Evolutionary conservation across 352 stramenopile genomes (phyloP).

Genomic region (Phytophthora pistaciae): DNA sequence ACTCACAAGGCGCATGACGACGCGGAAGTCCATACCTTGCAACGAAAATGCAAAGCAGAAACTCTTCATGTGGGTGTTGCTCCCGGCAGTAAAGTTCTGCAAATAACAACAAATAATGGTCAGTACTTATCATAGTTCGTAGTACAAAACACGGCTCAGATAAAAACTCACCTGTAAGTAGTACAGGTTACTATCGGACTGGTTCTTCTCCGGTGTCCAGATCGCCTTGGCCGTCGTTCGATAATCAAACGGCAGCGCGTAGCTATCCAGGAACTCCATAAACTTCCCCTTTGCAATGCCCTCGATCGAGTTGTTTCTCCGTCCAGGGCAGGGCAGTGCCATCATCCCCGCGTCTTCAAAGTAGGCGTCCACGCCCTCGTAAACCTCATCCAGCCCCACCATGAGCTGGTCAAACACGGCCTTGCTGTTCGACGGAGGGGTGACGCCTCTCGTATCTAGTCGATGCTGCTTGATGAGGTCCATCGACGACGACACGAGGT

Average conservation of each 20-base stretch:
- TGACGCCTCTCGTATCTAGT: constrained; percentile 22
- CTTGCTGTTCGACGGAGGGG: constrained; percentile 26
- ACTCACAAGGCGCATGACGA: constrained; percentile 17
- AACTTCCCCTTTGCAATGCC: background rate
- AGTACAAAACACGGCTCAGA: background rate
- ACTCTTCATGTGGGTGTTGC: constrained; percentile 28
- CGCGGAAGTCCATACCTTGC: constrained; percentile 4
- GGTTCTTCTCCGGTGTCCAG: constrained; percentile 12
- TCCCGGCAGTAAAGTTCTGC: constrained; percentile 18
- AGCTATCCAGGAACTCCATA: constrained; percentile 33
- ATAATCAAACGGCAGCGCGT: constrained; percentile 27
- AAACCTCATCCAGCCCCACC: constrained; percentile 16
- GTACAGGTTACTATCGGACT: background rate
- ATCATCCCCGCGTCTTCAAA: constrained; percentile 15
- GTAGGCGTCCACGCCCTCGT: constrained; percentile 15
- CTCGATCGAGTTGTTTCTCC: constrained; percentile 17
- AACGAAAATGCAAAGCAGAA: constrained; percentile 21
- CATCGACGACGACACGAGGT: constrained; percentile 19
- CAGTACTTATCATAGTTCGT: no score
- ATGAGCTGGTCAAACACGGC: constrained; percentile 26
- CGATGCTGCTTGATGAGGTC: constrained; percentile 12
- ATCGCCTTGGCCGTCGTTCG: constrained; percentile 21
- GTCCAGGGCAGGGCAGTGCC: constrained; percentile 16
- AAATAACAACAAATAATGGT: background rate
- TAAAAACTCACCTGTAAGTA: constrained; percentile 24